These are phyloP conservation scores for Diversispora epigaea DNA, from an alignment of 192 early-diverging fungal genomes.

Conservation along the genomic window DNA sequence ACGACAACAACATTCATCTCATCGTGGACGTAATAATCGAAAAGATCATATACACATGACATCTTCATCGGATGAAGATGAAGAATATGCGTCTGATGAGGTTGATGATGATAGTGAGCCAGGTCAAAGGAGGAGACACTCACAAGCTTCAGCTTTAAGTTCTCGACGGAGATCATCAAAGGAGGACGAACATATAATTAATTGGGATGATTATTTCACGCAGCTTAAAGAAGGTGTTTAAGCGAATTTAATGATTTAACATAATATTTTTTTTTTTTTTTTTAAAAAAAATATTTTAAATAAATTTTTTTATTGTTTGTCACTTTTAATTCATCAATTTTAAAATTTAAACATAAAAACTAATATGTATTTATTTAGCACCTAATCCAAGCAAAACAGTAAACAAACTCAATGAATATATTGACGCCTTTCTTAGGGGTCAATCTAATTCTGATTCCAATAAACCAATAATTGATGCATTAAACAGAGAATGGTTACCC, in stretches of 20 bases:
- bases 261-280: neutral
- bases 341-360: neutral
- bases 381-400: constrained; percentile 23
- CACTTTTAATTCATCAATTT: neutral
- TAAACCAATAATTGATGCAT: neutral
- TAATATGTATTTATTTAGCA: neutral
- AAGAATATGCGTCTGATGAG: constrained; percentile 29
- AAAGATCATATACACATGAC: neutral
- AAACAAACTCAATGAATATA: neutral
- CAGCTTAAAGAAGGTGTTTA: constrained; percentile 28
- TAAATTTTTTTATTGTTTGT: neutral
- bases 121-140: constrained; percentile 29
- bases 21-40: constrained; percentile 14
- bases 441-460: neutral
- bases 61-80: constrained; percentile 30
- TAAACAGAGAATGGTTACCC: constrained; percentile 32
- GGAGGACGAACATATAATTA: neutral
- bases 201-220: constrained; percentile 8
- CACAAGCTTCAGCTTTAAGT: constrained; percentile 15
- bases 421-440: neutral
- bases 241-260: neutral
- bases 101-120: constrained; percentile 30
- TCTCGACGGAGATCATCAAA: constrained; percentile 12
- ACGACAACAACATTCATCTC: constrained; percentile 25
- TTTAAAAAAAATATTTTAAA: neutral